Evolutionary conservation across 2,329 filamentous ascomycete genomes (phyloP).

Genomic region (Claviceps capensis): DNA sequence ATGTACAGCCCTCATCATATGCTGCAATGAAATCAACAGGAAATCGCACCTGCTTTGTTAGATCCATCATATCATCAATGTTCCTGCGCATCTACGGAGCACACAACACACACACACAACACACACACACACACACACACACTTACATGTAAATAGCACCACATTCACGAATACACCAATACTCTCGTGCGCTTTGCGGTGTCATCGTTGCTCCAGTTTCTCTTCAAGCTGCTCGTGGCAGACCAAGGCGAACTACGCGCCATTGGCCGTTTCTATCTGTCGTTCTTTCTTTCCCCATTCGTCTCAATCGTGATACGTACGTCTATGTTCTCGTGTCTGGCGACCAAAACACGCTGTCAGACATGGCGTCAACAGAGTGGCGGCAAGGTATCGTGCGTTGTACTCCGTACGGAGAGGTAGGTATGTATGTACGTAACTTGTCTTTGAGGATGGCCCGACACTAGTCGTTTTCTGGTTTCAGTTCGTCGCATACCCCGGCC

Average conservation of each 20-base stretch:
- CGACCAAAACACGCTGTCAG: background rate
- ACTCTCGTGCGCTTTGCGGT: too few species aligned
- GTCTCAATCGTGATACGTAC: too few species aligned
- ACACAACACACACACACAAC: background rate
- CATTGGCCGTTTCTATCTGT: background rate
- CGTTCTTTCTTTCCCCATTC: background rate
- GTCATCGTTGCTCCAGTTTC: too few species aligned
- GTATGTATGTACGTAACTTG: background rate
- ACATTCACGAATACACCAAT: too few species aligned
- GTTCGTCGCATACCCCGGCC: background rate
- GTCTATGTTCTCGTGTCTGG: too few species aligned
- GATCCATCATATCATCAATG: too few species aligned
- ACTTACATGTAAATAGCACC: too few species aligned
- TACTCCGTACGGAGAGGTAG: background rate
- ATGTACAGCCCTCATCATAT: background rate
- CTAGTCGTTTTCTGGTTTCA: background rate
- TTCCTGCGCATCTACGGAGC: too few species aligned
- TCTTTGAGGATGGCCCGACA: background rate
- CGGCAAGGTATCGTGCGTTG: background rate
- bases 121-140: background rate
- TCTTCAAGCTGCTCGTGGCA: too few species aligned
- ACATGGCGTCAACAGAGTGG: background rate
- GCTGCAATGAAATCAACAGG: background rate
- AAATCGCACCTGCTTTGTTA: background rate
- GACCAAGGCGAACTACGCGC: too few species aligned